phyloP scores from a whole-genome alignment of 2,329 filamentous ascomycete species.

The Exophiala mesophila region DNA sequence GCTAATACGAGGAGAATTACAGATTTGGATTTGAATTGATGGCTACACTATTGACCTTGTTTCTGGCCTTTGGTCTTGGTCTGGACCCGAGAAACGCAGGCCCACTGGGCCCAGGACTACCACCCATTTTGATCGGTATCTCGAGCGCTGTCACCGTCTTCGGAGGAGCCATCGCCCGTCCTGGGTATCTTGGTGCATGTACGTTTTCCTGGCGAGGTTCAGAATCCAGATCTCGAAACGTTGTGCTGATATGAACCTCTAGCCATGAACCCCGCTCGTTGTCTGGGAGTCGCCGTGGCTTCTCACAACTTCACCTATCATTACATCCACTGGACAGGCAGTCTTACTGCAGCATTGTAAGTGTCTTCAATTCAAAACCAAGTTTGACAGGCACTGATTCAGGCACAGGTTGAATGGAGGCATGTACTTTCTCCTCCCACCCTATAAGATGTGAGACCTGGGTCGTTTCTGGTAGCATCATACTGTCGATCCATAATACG shows the following conservation, averaged over 20 bases:
- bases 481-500: too few species aligned
- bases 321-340: background rate
- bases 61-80: conserved; percentile 50
- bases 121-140: conserved; percentile 6
- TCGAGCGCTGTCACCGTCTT: conserved; percentile 1
- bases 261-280: background rate
- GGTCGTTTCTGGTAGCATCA: too few species aligned
- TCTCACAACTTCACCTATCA: background rate
- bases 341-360: background rate
- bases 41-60: conserved; percentile 41
- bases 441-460: background rate
- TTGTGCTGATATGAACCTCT: too few species aligned
- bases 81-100: conserved; percentile 49
- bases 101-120: conserved; percentile 45
- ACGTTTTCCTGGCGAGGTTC: background rate
- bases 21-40: conserved; percentile 45
- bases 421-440: background rate
- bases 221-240: background rate
- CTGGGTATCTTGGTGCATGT: conserved; percentile 1
- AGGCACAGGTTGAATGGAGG: background rate
- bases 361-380: too few species aligned
- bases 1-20: background rate
- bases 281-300: background rate
- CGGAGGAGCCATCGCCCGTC: background rate
- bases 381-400: background rate